Conservation (phyloP, 306 rosid species). For the Ormosia semicastrata region DNA sequence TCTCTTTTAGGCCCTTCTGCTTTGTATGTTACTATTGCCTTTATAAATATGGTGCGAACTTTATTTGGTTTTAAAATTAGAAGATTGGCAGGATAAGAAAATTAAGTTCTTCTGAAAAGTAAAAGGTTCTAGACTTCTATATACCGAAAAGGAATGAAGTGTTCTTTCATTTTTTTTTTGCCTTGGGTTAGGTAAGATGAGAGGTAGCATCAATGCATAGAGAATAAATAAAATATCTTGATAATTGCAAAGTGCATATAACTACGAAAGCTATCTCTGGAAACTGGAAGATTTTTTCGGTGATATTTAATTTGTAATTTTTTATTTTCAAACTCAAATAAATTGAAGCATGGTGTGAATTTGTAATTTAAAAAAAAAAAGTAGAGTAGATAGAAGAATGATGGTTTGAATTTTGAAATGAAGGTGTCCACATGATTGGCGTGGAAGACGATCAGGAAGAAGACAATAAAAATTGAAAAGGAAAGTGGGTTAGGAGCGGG, state of each 20-base stretch:
- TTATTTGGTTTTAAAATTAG: neutral
- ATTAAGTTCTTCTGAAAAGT: neutral
- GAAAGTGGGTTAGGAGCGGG: constrained; percentile 18
- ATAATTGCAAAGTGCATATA: neutral
- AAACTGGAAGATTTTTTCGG: neutral
- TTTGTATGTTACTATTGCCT: neutral
- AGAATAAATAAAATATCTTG: neutral
- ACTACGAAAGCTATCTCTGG: neutral
- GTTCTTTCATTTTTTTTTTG: neutral
- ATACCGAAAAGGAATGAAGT: neutral
- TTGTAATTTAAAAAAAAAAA: neutral
- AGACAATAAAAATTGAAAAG: constrained; percentile 23
- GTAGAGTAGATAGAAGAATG: neutral
- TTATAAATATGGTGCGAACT: constrained; percentile 9
- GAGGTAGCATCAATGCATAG: neutral
- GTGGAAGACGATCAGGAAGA: neutral
- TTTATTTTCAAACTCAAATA: neutral
- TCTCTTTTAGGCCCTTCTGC: neutral
- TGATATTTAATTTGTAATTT: constrained; percentile 9
- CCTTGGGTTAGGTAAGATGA: constrained; percentile 4
- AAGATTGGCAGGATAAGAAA: neutral
- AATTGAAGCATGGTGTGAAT: neutral
- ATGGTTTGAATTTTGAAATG: constrained; percentile 10
- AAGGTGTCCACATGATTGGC: constrained; percentile 31
- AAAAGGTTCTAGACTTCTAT: neutral